Evolutionary conservation across 2,329 filamentous ascomycete species (phyloP).

Genomic region (Penicillium polonicum): DNA sequence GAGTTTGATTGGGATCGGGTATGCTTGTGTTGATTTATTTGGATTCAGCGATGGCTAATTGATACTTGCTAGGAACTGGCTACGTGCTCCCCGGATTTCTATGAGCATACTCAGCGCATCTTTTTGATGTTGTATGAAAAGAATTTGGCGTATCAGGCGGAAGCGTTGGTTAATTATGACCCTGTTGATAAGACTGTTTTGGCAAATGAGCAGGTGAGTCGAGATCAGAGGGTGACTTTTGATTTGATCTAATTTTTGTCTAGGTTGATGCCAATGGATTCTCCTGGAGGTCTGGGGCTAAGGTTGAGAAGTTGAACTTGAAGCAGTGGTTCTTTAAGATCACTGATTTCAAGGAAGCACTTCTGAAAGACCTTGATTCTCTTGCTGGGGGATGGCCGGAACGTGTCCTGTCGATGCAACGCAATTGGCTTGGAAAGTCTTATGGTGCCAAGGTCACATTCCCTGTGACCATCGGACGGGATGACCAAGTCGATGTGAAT

Average conservation of each 20-base stretch:
- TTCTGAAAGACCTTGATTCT: constrained; percentile 68
- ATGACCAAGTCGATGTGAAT: constrained; percentile 52
- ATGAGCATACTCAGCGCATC: constrained; percentile 83
- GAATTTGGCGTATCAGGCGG: constrained; percentile 77
- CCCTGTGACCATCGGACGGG: constrained; percentile 49
- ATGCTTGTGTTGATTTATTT: constrained; percentile 38
- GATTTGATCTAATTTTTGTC: constrained; percentile 4
- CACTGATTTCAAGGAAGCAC: constrained; percentile 70
- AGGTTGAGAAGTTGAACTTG: constrained; percentile 73
- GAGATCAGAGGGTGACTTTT: neutral
- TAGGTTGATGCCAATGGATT: constrained; percentile 75
- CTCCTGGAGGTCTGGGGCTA: constrained; percentile 84
- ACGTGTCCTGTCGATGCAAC: constrained; percentile 77
- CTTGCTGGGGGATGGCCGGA: constrained; percentile 76
- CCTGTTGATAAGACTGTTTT: constrained; percentile 85
- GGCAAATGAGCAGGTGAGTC: constrained; percentile 73
- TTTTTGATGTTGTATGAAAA: constrained; percentile 74
- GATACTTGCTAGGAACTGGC: constrained; percentile 64
- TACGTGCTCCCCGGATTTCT: constrained; percentile 81
- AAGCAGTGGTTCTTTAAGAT: constrained; percentile 92
- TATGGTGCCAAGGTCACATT: constrained; percentile 72
- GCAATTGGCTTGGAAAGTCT: constrained; percentile 84
- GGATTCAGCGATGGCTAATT: neutral
- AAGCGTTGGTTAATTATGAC: constrained; percentile 86
- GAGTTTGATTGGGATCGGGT: constrained; percentile 81